phyloP scores from a whole-genome alignment of 768 basidiomycete species.

The Panaeolus cyanescens region DNA sequence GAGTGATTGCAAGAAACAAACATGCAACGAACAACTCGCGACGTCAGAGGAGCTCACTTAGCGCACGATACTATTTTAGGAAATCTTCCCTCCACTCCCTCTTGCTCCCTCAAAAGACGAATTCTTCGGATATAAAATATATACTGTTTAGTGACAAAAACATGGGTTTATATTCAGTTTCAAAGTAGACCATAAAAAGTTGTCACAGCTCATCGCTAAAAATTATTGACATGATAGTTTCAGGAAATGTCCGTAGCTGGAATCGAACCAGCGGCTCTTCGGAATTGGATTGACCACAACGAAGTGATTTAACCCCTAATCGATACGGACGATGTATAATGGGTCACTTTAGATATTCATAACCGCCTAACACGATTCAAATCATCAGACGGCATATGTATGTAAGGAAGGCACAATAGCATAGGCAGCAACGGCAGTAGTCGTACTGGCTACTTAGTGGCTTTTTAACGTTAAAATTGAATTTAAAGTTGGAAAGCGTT shows the following conservation, averaged over 20 bases:
- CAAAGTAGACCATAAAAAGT: too few species aligned
- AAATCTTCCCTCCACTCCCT: slow-evolving; percentile 2
- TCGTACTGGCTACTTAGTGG: too few species aligned
- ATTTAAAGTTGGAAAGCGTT: too few species aligned
- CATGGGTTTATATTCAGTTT: too few species aligned
- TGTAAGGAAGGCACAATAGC: too few species aligned
- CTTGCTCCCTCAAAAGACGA: slow-evolving; percentile 3
- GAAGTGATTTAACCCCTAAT: slow-evolving; percentile 38
- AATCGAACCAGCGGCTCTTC: slow-evolving; percentile 35
- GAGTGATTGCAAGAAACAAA: not conserved
- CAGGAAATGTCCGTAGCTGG: slow-evolving; percentile 28
- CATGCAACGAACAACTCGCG: slow-evolving; percentile 1
- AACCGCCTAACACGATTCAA: too few species aligned
- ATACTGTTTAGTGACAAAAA: not conserved
- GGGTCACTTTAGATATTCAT: too few species aligned
- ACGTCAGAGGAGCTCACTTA: not conserved
- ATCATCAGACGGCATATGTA: too few species aligned
- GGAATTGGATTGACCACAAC: slow-evolving; percentile 26
- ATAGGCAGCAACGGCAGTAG: too few species aligned
- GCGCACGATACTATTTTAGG: not conserved
- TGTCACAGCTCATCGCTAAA: not conserved
- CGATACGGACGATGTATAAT: slow-evolving; percentile 29
- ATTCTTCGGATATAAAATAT: too few species aligned
- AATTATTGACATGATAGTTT: not conserved
- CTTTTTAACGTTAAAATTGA: too few species aligned